Base-by-base conservation (phyloP, 768 basidiomycete species). In the Ramaria sp. region DNA sequence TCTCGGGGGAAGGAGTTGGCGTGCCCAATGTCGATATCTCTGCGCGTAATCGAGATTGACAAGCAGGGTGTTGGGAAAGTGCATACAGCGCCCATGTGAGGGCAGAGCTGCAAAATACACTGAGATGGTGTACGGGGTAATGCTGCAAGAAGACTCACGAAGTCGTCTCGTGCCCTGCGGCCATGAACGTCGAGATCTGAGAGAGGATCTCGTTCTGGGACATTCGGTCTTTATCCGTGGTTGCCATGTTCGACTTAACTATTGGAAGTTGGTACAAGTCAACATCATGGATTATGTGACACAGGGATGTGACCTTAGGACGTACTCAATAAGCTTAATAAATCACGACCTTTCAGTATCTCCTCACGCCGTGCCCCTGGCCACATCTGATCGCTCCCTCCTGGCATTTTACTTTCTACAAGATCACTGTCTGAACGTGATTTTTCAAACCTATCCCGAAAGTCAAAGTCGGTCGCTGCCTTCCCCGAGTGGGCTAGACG, bases 141-240 rank as follows among this genome's bases (percentile, higher is more conserved):
- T n/a, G 12, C 17, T n/a, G 13, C 20, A 12, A 38, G 31, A 15
- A 38, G 33, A 19, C 13, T 34, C 31, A 52, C 51, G 79, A 72
- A 17, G 77, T 77, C 1, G 82, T 83, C 65, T 86, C 83, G 69
- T 86, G 78, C 11, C 84, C 84, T 4, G 81, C 80, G 13, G 78
- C 73, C 31, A 85, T 71, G 64, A 85, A 84, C 0, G 81, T 83
- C 11, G 78, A 76, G 59, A 84, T 83, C 61, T 84, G 84, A 61
- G 74, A 80, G 22, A 81, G 69, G 1, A 79, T 75, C 59, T 87
- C 82, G n/a, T 72, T 67, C 38, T 77, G 73, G 11, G 77, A 73
- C 72, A 87, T 73, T n/a, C 62, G 52, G 5, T 43, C 52, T 27
- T 34, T 52, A 45, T 71, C 66, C 34, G 73, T 66, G 12, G 71